Evolutionary conservation across 1,139 yeast species (phyloP).

Genomic region (Yamadazyma sp.): DNA sequence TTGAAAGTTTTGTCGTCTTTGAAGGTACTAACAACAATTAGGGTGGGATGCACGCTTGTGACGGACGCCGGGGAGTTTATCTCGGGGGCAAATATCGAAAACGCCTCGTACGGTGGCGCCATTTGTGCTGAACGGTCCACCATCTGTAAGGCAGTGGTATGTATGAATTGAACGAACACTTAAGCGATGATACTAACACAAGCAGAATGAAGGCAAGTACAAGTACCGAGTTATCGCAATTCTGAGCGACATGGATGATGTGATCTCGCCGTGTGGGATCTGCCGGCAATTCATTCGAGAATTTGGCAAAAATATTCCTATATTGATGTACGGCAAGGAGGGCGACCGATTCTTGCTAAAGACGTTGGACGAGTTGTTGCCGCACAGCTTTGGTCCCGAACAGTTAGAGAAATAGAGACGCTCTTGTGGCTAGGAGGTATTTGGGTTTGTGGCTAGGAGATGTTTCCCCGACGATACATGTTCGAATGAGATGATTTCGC

Average conservation of each 20-base stretch:
- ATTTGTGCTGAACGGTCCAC: slow-evolving; percentile 93
- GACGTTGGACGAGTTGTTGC: slow-evolving; percentile 62
- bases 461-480: too few species aligned
- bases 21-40: slow-evolving; percentile 14
- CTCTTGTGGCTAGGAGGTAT: too few species aligned
- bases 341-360: slow-evolving; percentile 43
- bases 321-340: slow-evolving; percentile 60
- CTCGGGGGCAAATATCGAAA: slow-evolving; percentile 87
- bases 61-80: slow-evolving; percentile 50
- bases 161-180: slow-evolving; percentile 16
- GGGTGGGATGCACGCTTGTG: slow-evolving; percentile 80
- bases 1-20: background rate
- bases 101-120: slow-evolving; percentile 86
- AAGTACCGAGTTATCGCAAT: slow-evolving; percentile 67
- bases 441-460: too few species aligned
- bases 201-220: slow-evolving; percentile 42
- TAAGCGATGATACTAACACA: background rate
- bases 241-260: slow-evolving; percentile 57
- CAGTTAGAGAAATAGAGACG: background rate
- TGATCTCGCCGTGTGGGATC: slow-evolving; percentile 89
- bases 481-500: too few species aligned
- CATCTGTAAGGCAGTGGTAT: slow-evolving; percentile 60
- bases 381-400: slow-evolving; percentile 86
- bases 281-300: slow-evolving; percentile 89
- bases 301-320: slow-evolving; percentile 54